Percentiles rank a stretch among this genome's conserved stretches.
Conservation (phyloP, 805 yeast species). For the Ascoidea tarda region DNA sequence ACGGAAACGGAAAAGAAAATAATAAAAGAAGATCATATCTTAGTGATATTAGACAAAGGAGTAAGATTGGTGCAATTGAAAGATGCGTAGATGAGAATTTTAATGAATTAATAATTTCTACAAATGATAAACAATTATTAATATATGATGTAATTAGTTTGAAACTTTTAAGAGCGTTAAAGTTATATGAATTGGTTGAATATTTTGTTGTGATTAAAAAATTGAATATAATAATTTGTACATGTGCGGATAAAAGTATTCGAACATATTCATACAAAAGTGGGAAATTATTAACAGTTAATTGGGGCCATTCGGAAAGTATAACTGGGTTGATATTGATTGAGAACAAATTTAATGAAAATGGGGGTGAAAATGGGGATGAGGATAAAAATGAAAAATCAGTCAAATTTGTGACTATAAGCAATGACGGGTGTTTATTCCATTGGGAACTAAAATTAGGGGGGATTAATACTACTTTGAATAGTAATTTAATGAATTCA, state of each 20-base stretch:
- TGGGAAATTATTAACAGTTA: constrained; percentile 32
- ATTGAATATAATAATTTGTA: constrained; percentile 19
- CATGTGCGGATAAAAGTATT: constrained; percentile 45
- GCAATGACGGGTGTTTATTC: constrained; percentile 42
- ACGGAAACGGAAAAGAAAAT: too few species aligned
- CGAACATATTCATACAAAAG: constrained; percentile 29
- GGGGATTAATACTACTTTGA: neutral
- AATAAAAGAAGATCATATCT: too few species aligned
- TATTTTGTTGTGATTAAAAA: constrained; percentile 21
- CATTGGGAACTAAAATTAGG: constrained; percentile 22
- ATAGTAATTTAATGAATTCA: neutral
- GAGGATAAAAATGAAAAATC: too few species aligned
- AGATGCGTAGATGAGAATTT: constrained; percentile 2
- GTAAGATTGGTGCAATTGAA: too few species aligned
- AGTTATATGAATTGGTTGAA: constrained; percentile 29
- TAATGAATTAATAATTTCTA: constrained; percentile 32
- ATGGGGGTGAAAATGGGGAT: neutral
- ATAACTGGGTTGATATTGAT: constrained; percentile 26
- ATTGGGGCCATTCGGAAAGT: constrained; percentile 49
- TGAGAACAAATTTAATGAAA: constrained; percentile 7
- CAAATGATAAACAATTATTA: constrained; percentile 33
- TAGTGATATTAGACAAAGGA: too few species aligned
- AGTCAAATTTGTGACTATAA: constrained; percentile 24
- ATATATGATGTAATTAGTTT: constrained; percentile 22
- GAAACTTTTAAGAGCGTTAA: constrained; percentile 24